Evolutionary conservation across 2,329 filamentous ascomycete genomes (phyloP).

Genomic region (Ilyonectria sp.): DNA sequence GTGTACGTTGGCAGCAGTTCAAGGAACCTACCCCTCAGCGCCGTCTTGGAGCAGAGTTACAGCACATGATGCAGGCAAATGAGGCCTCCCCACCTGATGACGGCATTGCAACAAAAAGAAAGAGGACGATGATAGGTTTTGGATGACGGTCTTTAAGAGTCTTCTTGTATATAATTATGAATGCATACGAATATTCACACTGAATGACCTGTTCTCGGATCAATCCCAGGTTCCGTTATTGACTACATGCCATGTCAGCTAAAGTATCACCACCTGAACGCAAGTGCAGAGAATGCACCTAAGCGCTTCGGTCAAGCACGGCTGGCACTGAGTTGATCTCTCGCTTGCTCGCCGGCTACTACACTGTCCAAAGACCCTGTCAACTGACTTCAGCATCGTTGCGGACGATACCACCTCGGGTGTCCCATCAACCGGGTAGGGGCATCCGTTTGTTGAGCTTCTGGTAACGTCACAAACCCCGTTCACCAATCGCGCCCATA

Average conservation of each 20-base stretch:
- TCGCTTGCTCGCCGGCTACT: background rate
- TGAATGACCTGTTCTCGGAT: background rate
- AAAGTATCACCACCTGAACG: background rate
- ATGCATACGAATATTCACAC: conserved; percentile 13
- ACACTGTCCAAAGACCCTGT: too few species aligned
- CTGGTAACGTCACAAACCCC: conserved; percentile 7
- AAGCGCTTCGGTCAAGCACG: background rate
- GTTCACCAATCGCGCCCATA: background rate
- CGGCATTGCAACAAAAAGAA: conserved; percentile 3
- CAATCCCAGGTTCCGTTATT: background rate
- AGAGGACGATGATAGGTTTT: background rate
- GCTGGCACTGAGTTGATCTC: background rate
- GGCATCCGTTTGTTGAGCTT: background rate
- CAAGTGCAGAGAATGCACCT: background rate
- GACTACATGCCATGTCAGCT: background rate
- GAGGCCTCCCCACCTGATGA: background rate
- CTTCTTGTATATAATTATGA: conserved; percentile 22
- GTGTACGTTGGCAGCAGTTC: conserved; percentile 71
- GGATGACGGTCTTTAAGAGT: conserved; percentile 2
- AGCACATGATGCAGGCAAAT: background rate
- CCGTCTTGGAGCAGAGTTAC: conserved; percentile 23
- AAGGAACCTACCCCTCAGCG: conserved; percentile 64
- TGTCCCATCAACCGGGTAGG: conserved; percentile 2
- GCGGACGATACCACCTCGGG: background rate
- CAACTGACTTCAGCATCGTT: background rate